Base-by-base conservation (phyloP, 2,329 filamentous ascomycete genomes). In the Xylariomycetidae sp. region DNA sequence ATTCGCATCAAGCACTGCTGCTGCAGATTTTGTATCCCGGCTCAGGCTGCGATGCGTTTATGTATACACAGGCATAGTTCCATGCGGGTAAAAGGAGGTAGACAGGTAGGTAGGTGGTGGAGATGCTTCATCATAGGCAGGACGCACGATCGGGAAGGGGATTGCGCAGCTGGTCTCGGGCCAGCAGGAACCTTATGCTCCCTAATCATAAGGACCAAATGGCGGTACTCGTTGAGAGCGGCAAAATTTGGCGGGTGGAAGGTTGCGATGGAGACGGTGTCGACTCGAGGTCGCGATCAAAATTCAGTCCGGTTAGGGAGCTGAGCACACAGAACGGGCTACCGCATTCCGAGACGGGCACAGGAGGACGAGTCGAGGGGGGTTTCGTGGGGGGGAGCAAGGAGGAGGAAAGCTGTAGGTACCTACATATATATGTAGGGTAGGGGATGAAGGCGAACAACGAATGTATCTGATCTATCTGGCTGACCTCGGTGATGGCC, bases 251-350 rank as follows among this genome's bases (percentile, higher is more conserved):
- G 34, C 20, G 31, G 27, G 32, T 27, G 37, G 33, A 25, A 20
- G 37, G 36, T 34, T 25, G 26, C 27, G 30, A 29, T 28, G 11
- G 17, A 17, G 23, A 18, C 30, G 14, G 9, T 13, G 23, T 13
- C 15, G 25, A 37, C 34, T 41, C 34, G 46, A 40, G 40, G 30
- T 48, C 45, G 44, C 47, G 49, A 49, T 48, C 45, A 49, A 51
- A 61, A n/a, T 70, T 71, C 71, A 76, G 73, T 77, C 73, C 73
- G 62, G 66, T 67, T 61, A 72, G 64, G 73, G 72, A 75, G 66
- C 71, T 75, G 72, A 75, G 71, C 60, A 58, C 62, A 64, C 62
- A 60, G 62, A 64, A 56, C 56, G 60, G 18, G 63, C 69, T 76
- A 76, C 72, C 71, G 69, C 73, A 77, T 77, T 70, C 69, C 72